Percentiles rank a stretch among this genome's conserved stretches.
Conservation (phyloP, 169 alveolate genomes). For the Plasmodium fragile region DNA sequence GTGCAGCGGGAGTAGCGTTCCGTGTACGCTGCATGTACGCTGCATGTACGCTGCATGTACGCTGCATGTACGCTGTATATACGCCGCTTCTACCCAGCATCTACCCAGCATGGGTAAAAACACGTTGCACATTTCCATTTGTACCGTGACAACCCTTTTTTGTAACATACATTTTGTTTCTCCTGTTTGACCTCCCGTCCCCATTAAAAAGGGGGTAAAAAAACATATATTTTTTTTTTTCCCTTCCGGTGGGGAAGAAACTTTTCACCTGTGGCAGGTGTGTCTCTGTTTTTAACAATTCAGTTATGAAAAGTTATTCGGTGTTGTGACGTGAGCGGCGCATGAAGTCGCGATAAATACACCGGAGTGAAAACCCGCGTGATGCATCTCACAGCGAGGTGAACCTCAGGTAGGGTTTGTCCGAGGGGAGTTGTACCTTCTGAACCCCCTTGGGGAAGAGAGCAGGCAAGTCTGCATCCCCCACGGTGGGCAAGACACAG, state of each 20-base stretch:
- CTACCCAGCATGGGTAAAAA: not conserved
- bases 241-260: not conserved
- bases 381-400: not conserved
- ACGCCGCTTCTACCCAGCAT: too few relatives aligned
- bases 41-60: too few relatives aligned
- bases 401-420: constrained; percentile 67
- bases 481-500: constrained; percentile 77
- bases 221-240: not conserved
- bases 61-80: too few relatives aligned
- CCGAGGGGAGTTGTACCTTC: constrained; percentile 45
- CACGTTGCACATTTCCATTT: not conserved
- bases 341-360: not conserved
- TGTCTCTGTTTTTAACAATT: not conserved
- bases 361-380: not conserved
- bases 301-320: not conserved
- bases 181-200: not conserved
- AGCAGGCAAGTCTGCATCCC: constrained; percentile 61
- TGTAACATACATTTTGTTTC: not conserved
- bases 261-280: not conserved
- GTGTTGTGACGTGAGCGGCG: not conserved
- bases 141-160: not conserved
- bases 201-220: not conserved
- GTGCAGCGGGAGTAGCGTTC: not conserved
- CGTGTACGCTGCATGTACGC: too few relatives aligned
- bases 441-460: constrained; percentile 76